A percentile compares a stretch with the other conserved stretches of the same genome.
Evolutionary conservation across 2,329 filamentous ascomycete species (phyloP).

Genomic region (Monilinia fructigena): DNA sequence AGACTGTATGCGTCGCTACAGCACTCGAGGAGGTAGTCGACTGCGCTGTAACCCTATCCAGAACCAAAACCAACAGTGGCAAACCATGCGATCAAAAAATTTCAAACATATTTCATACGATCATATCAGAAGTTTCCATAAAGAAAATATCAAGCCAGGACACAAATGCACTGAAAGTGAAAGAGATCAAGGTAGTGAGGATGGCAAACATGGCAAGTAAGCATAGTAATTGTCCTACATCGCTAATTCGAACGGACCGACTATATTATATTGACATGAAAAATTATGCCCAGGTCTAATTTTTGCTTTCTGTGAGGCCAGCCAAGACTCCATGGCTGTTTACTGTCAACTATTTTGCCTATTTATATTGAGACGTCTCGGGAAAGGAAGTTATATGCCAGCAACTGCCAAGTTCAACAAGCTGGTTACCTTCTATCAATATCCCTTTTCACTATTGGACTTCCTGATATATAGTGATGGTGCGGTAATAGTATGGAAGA

Average conservation of each 20-base stretch:
- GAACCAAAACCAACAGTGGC: background rate
- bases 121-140: background rate
- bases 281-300: background rate
- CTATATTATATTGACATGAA: constrained; percentile 4
- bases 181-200: background rate
- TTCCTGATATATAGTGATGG: background rate
- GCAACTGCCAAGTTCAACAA: background rate
- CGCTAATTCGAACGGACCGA: constrained; percentile 11
- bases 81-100: background rate
- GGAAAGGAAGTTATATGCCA: background rate
- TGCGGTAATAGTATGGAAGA: background rate
- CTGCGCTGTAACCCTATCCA: constrained; percentile 13
- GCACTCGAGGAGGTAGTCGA: constrained; percentile 15
- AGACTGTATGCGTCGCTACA: constrained; percentile 15
- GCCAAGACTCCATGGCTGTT: constrained; percentile 15
- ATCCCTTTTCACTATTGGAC: background rate
- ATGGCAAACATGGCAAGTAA: background rate
- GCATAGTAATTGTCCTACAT: constrained; percentile 15
- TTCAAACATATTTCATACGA: constrained; percentile 17
- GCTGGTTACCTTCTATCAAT: background rate
- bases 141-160: background rate
- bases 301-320: constrained; percentile 1
- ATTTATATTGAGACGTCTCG: background rate
- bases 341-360: constrained; percentile 10
- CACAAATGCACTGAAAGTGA: constrained; percentile 4